Conservation (phyloP, 2,329 filamentous ascomycete genomes). For the Pseudocercospora vitis region DNA sequence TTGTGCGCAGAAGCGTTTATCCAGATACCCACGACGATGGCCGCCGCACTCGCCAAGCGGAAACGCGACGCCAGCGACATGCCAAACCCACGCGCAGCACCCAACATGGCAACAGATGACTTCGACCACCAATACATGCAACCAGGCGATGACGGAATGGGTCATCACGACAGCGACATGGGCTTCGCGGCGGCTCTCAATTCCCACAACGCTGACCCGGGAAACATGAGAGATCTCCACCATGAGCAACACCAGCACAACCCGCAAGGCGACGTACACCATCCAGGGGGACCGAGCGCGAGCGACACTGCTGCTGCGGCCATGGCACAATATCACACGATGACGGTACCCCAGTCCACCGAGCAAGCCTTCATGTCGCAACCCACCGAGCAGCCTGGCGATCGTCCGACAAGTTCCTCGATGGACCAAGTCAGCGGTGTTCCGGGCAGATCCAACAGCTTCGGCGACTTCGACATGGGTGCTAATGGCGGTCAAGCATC, state of each 20-base stretch:
- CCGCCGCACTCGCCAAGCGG: slow-evolving; percentile 42
- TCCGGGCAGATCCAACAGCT: slow-evolving; percentile 26
- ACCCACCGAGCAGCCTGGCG: slow-evolving; percentile 21
- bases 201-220: slow-evolving; percentile 33
- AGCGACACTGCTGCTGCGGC: slow-evolving; percentile 62
- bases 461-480: slow-evolving; percentile 27
- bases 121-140: slow-evolving; percentile 40
- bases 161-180: slow-evolving; percentile 44
- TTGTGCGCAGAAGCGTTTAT: neutral
- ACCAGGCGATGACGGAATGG: slow-evolving; percentile 36
- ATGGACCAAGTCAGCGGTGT: slow-evolving; percentile 24
- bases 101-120: slow-evolving; percentile 30
- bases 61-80: slow-evolving; percentile 50
- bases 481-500: slow-evolving; percentile 3
- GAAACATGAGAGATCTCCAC: slow-evolving; percentile 15
- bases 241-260: slow-evolving; percentile 23
- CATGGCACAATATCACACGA: slow-evolving; percentile 52
- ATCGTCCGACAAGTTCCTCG: slow-evolving; percentile 25
- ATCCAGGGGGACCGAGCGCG: slow-evolving; percentile 47
- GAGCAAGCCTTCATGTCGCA: slow-evolving; percentile 49
- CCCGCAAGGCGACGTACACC: slow-evolving; percentile 23
- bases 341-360: slow-evolving; percentile 58
- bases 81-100: slow-evolving; percentile 41
- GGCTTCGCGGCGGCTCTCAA: slow-evolving; percentile 40
- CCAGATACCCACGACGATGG: slow-evolving; percentile 25